phyloP scores from a whole-genome alignment of 331 rosid genomes.

The Stylosanthes scabra region DNA sequence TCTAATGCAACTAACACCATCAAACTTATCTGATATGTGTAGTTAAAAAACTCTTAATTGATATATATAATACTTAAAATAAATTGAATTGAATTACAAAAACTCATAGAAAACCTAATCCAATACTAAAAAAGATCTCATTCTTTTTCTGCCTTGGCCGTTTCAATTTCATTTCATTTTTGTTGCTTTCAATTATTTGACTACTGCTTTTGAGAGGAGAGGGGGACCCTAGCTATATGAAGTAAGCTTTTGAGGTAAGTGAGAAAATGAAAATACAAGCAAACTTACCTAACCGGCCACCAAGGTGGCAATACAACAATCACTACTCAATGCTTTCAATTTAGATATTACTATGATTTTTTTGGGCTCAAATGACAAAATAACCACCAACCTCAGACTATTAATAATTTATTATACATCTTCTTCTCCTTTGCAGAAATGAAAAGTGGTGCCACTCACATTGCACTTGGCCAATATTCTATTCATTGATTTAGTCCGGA shows the following conservation, averaged over 20 bases:
- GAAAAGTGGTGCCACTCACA: slow-evolving; percentile 39
- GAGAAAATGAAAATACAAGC: slow-evolving; percentile 15
- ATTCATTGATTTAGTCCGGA: not conserved
- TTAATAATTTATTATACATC: not conserved
- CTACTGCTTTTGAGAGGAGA: not conserved
- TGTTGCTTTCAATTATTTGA: slow-evolving; percentile 44
- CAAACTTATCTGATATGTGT: too few relatives aligned
- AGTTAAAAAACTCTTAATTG: not conserved
- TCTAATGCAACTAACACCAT: too few relatives aligned
- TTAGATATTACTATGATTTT: not conserved
- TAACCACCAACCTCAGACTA: slow-evolving; percentile 31
- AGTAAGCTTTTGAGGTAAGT: slow-evolving; percentile 37
- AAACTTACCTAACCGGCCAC: slow-evolving; percentile 37
- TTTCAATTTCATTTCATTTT: not conserved
- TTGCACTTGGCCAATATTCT: slow-evolving; percentile 12
- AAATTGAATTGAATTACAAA: slow-evolving; percentile 3
- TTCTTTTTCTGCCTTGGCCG: slow-evolving; percentile 35
- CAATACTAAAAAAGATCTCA: slow-evolving; percentile 1
- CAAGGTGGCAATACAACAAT: slow-evolving; percentile 27
- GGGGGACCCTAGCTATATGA: slow-evolving; percentile 29
- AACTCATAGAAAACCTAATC: slow-evolving; percentile 1
- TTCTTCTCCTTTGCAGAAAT: slow-evolving; percentile 21
- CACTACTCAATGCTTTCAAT: slow-evolving; percentile 19
- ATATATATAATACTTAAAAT: not conserved
- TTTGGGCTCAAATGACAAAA: slow-evolving; percentile 36